Conservation (phyloP, 805 yeast genomes). For the Candida odintsovae region DNA sequence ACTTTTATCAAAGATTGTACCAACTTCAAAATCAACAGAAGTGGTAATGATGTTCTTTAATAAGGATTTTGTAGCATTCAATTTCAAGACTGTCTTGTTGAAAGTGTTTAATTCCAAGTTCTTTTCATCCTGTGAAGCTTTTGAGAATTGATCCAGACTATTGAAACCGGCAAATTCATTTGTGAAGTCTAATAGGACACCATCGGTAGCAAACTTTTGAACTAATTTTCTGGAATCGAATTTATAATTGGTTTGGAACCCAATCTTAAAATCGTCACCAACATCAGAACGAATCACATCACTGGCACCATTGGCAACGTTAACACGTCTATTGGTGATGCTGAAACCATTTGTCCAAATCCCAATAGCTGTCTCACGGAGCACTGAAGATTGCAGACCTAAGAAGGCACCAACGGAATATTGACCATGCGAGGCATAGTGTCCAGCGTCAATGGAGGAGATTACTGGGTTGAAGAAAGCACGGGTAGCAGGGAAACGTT, state of each 20-base stretch:
- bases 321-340: slow-evolving; percentile 50
- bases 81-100: slow-evolving; percentile 15
- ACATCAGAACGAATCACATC: slow-evolving; percentile 49
- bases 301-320: slow-evolving; percentile 47
- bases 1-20: slow-evolving; percentile 37
- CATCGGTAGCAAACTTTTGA: slow-evolving; percentile 40
- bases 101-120: slow-evolving; percentile 25
- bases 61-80: slow-evolving; percentile 32
- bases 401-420: slow-evolving; percentile 36
- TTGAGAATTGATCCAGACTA: slow-evolving; percentile 27
- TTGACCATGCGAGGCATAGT: slow-evolving; percentile 50
- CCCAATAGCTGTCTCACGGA: slow-evolving; percentile 15
- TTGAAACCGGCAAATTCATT: slow-evolving; percentile 37
- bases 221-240: slow-evolving; percentile 39
- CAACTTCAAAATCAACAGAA: slow-evolving; percentile 41
- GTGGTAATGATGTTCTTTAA: slow-evolving; percentile 42
- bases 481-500: slow-evolving; percentile 38
- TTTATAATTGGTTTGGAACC: slow-evolving; percentile 35
- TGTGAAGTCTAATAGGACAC: slow-evolving; percentile 33
- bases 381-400: slow-evolving; percentile 42
- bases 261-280: slow-evolving; percentile 52
- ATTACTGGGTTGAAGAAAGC: slow-evolving; percentile 42
- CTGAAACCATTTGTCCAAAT: slow-evolving; percentile 50
- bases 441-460: slow-evolving; percentile 39
- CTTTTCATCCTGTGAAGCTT: slow-evolving; percentile 16